Evolutionary conservation across 768 basidiomycete genomes (phyloP).

Genomic region (Kwoniella sp.): DNA sequence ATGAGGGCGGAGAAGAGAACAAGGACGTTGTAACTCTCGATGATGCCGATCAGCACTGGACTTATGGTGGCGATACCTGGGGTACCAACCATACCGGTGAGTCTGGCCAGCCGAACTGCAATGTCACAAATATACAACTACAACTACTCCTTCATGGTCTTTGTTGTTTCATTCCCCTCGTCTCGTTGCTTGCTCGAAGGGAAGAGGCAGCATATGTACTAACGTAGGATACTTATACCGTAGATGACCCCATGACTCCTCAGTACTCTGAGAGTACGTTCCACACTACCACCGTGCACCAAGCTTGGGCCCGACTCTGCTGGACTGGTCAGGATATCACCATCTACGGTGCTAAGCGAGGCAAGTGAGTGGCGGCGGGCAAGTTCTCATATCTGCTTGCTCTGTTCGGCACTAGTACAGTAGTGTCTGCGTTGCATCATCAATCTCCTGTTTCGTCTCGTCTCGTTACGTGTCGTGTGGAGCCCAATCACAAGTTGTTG

Average conservation of each 20-base stretch:
- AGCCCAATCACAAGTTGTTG: no score
- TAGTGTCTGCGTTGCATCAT: no score
- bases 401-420: no score
- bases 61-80: slow-evolving; percentile 21
- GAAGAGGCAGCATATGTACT: no score
- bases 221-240: no score
- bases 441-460: no score
- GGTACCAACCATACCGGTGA: slow-evolving; percentile 17
- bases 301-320: slow-evolving; percentile 19
- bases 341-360: slow-evolving; percentile 18
- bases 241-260: slow-evolving; percentile 10
- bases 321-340: slow-evolving; percentile 25
- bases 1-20: neutral
- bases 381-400: neutral
- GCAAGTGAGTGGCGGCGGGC: slow-evolving; percentile 30
- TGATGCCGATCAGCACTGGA: slow-evolving; percentile 9
- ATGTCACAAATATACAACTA: no score
- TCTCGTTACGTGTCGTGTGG: no score
- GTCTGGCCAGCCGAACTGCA: no score
- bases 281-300: slow-evolving; percentile 18
- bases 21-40: slow-evolving; percentile 9
- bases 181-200: no score
- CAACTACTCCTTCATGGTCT: neutral
- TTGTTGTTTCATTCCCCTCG: no score
- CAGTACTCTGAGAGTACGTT: slow-evolving; percentile 21